Base-by-base conservation (phyloP, 371 early-diverging fungal genomes). In the Nosema muscidifuracis region DNA sequence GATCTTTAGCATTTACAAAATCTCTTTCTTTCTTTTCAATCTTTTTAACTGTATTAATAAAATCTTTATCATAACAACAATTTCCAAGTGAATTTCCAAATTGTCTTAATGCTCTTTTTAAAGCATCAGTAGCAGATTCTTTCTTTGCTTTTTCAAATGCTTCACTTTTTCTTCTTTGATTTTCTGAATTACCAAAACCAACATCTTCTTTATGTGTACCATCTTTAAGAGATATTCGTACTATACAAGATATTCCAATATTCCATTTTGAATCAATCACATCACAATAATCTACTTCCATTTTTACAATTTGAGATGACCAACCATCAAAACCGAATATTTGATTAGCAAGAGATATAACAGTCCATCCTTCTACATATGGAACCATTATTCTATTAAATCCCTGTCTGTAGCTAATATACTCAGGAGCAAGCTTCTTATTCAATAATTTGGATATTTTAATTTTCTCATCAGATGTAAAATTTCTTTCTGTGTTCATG, bases 271-370 rank as follows among this genome's bases (percentile, higher is more conserved):
- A 87, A 40, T 85, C 65, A 18, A 55, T 61, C 4, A 61, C 65
- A 63, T 83, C 87, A 53, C 88, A 87, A 84, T 85, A 93, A 78
- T 96, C 95, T 0, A 90, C 84, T 0, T 85, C 84, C 13, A 88
- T 85, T 31, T 85, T 85, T 61, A 87, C 82, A 68, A 97, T 87
- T 28, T 86, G 83, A 26, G 89, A 87, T 22, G 88, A 87, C 99
- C 99, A 99, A 1, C 97, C 97, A 78, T 95, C 87, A 79, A 92
- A 95, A 0, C 96, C 97, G 86, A 96, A 97, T 18, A 96, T 85
- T 57, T 91, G 88, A 81, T 98, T 97, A 43, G 97, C 95, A 30
- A 97, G 72, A 61, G 87, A 86, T 61, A 95, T 90, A 20, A 87
- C 88, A 28, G 87, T 86, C 87, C 89, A 88, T 3, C 95, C 97